These are phyloP conservation scores for Ceratobasidium theobromae DNA, from an alignment of 1,284 basidiomycete species.

Conservation along the genomic window DNA sequence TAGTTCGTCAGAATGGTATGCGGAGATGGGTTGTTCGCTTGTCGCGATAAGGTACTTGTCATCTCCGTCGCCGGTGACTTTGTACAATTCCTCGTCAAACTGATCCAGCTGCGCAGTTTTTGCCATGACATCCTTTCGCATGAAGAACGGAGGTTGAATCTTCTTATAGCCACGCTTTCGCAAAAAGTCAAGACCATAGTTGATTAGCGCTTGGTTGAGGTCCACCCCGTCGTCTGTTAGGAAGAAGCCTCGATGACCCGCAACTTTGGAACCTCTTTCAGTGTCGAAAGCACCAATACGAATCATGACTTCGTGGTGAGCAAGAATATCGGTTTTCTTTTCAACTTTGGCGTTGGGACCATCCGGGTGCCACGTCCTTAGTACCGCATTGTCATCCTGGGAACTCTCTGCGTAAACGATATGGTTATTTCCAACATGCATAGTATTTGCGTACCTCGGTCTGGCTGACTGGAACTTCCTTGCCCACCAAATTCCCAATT, in stretches of 20 bases:
- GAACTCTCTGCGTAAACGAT: conserved; percentile 35
- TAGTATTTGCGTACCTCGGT: conserved; percentile 68
- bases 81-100: conserved; percentile 98
- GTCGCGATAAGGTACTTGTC: conserved; percentile 99
- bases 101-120: conserved; percentile 98
- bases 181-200: conserved; percentile 93
- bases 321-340: conserved; percentile 76
- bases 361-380: conserved; percentile 86
- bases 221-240: conserved; percentile 94
- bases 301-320: conserved; percentile 95
- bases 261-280: conserved; percentile 91
- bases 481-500: conserved; percentile 93
- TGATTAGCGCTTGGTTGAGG: conserved; percentile 94
- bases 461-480: conserved; percentile 79
- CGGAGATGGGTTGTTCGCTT: conserved; percentile 97
- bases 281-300: conserved; percentile 94
- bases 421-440: conserved; percentile 1
- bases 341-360: conserved; percentile 63
- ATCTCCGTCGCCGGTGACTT: conserved; percentile 88
- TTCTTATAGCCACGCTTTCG: conserved; percentile 85
- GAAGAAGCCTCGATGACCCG: conserved; percentile 96
- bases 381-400: conserved; percentile 84
- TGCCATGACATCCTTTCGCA: conserved; percentile 97
- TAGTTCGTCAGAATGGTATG: conserved; percentile 94
- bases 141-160: conserved; percentile 97